A percentile compares a stretch with the other conserved stretches of the same genome.
phyloP scores from a whole-genome alignment of 176 grass and related monocot genomes.

The Phoenix dactylifera region DNA sequence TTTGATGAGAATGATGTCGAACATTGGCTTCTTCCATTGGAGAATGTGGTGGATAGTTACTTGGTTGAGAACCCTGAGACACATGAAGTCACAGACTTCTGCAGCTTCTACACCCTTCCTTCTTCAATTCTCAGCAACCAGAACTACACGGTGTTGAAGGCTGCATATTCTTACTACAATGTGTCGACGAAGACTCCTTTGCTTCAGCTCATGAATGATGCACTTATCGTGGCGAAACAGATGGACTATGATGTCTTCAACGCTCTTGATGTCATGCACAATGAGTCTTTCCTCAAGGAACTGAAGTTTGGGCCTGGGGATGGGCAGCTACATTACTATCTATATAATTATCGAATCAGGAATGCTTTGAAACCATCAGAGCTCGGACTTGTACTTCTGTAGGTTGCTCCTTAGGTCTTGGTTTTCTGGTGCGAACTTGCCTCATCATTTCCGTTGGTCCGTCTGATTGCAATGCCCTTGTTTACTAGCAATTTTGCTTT shows the following conservation, averaged over 20 bases:
- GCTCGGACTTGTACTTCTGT: slow-evolving; percentile 89
- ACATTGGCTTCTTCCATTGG: slow-evolving; percentile 80
- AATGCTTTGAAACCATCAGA: slow-evolving; percentile 66
- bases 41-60: slow-evolving; percentile 90
- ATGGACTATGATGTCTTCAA: slow-evolving; percentile 96
- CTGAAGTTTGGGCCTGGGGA: slow-evolving; percentile 97
- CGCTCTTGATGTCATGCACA: slow-evolving; percentile 92
- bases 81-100: slow-evolving; percentile 93
- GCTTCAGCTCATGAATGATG: slow-evolving; percentile 92
- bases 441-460: background rate
- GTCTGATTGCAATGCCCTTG: background rate
- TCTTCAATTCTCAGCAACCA: slow-evolving; percentile 85
- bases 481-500: too few species aligned
- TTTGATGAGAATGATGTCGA: slow-evolving; percentile 96
- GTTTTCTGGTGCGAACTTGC: background rate
- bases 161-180: slow-evolving; percentile 95
- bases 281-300: slow-evolving; percentile 82
- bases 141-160: slow-evolving; percentile 72
- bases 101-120: slow-evolving; percentile 92
- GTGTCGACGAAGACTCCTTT: slow-evolving; percentile 76
- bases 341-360: slow-evolving; percentile 81
- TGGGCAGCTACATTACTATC: slow-evolving; percentile 96
- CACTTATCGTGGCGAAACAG: slow-evolving; percentile 86
- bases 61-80: slow-evolving; percentile 92
- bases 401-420: slow-evolving; percentile 15